Conservation (phyloP, 345 rosid species). For the Gossypium raimondii region DNA sequence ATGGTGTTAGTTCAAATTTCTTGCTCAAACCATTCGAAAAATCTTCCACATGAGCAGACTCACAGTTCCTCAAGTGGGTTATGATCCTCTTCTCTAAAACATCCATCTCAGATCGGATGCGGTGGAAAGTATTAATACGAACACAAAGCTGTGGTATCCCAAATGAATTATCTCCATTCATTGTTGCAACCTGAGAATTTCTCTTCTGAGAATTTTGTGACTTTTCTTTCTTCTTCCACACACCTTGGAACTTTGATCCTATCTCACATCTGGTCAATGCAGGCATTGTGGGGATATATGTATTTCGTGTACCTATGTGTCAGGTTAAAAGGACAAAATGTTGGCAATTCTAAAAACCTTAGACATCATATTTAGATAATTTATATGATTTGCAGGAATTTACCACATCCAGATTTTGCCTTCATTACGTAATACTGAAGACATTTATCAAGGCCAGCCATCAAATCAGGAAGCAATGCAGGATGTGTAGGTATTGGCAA, state of each 20-base stretch:
- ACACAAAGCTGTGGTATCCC: slow-evolving; percentile 72
- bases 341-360: slow-evolving; percentile 20
- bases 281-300: slow-evolving; percentile 89
- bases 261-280: slow-evolving; percentile 79
- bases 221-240: slow-evolving; percentile 95
- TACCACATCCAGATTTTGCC: slow-evolving; percentile 95
- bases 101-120: slow-evolving; percentile 67
- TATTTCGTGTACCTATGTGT: slow-evolving; percentile 60
- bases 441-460: slow-evolving; percentile 79
- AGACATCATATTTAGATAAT: slow-evolving; percentile 3
- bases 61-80: slow-evolving; percentile 89
- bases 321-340: slow-evolving; percentile 21
- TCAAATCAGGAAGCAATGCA: slow-evolving; percentile 79
- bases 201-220: slow-evolving; percentile 55
- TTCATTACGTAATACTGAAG: slow-evolving; percentile 78
- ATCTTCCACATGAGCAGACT: slow-evolving; percentile 81
- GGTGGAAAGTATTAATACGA: slow-evolving; percentile 78
- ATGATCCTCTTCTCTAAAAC: slow-evolving; percentile 75
- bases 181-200: slow-evolving; percentile 66
- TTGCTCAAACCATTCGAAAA: slow-evolving; percentile 75
- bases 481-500: slow-evolving; percentile 96
- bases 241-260: slow-evolving; percentile 84
- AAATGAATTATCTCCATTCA: slow-evolving; percentile 59
- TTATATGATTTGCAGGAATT: slow-evolving; percentile 9
- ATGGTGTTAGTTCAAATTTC: slow-evolving; percentile 79